Conservation (phyloP, 306 rosid genomes). For the Amphicarpaea edgeworthii region DNA sequence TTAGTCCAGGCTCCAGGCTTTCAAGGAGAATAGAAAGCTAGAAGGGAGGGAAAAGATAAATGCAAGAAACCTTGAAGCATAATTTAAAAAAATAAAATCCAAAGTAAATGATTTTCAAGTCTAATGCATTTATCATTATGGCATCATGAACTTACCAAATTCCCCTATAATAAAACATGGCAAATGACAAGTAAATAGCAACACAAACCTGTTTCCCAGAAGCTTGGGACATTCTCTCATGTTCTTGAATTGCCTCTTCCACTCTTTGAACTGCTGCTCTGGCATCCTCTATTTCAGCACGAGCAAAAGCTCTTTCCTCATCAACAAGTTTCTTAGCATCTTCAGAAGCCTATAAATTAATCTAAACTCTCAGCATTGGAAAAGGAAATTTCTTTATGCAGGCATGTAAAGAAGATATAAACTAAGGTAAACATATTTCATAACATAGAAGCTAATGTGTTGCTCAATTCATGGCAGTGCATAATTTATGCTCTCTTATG, state of each 20-base stretch:
- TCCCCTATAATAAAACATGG: not conserved
- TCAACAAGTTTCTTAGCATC: slow-evolving; percentile 95
- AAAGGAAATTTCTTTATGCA: slow-evolving; percentile 17
- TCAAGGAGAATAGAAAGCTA: not conserved
- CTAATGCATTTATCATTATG: slow-evolving; percentile 4
- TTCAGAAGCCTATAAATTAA: slow-evolving; percentile 85
- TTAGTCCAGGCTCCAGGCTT: not conserved
- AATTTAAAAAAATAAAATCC: not conserved
- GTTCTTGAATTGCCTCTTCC: slow-evolving; percentile 89
- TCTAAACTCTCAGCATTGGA: slow-evolving; percentile 38
- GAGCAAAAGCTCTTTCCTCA: slow-evolving; percentile 95
- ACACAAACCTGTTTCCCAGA: slow-evolving; percentile 85
- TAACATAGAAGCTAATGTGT: slow-evolving; percentile 11
- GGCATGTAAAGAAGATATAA: slow-evolving; percentile 26
- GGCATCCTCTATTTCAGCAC: slow-evolving; percentile 89
- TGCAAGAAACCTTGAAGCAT: slow-evolving; percentile 18
- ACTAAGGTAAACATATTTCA: slow-evolving; percentile 12
- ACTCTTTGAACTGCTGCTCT: slow-evolving; percentile 96
- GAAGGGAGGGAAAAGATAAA: not conserved
- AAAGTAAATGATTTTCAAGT: not conserved
- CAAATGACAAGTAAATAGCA: slow-evolving; percentile 24
- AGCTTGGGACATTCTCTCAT: slow-evolving; percentile 77
- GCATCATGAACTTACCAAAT: slow-evolving; percentile 1
- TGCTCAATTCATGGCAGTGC: slow-evolving; percentile 4
- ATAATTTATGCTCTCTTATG: not conserved